Evolutionary conservation across 2,329 filamentous ascomycete genomes (phyloP).

Genomic region (Coniochaeta sp.): DNA sequence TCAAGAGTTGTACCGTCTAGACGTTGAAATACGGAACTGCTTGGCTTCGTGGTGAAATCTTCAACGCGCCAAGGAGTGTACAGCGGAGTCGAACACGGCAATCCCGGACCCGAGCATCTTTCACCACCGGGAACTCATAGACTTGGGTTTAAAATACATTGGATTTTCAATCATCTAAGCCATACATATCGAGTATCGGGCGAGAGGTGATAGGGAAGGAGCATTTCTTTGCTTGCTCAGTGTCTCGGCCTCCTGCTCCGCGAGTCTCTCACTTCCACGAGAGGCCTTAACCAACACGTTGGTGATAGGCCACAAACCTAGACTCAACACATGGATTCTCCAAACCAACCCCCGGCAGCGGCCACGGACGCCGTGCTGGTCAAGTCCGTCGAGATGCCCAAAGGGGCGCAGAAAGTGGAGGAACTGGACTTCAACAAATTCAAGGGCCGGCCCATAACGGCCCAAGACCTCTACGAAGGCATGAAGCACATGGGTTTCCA

Average conservation of each 20-base stretch:
- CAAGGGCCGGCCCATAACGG: slow-evolving; percentile 67
- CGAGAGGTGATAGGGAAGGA: too few relatives aligned
- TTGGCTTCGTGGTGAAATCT: background rate
- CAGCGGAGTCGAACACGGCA: background rate
- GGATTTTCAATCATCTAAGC: too few relatives aligned
- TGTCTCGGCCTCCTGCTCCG: too few relatives aligned
- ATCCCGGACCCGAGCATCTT: background rate
- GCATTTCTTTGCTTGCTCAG: too few relatives aligned
- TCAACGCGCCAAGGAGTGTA: background rate
- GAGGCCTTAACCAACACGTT: background rate
- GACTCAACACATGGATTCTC: slow-evolving; percentile 18
- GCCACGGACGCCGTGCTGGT: slow-evolving; percentile 79
- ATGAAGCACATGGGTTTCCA: slow-evolving; percentile 81
- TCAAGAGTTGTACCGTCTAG: background rate
- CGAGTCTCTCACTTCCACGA: too few relatives aligned
- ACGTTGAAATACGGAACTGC: too few relatives aligned
- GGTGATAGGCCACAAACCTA: too few relatives aligned
- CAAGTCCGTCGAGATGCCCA: slow-evolving; percentile 73
- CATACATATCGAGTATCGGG: too few relatives aligned
- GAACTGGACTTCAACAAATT: slow-evolving; percentile 90
- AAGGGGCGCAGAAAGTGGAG: slow-evolving; percentile 70
- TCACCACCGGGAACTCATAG: background rate
- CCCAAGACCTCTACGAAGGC: slow-evolving; percentile 71
- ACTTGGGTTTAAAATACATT: background rate
- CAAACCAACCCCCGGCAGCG: slow-evolving; percentile 44